Evolutionary conservation across 805 yeast genomes (phyloP).

Genomic region (Brettanomyces bruxellensis): DNA sequence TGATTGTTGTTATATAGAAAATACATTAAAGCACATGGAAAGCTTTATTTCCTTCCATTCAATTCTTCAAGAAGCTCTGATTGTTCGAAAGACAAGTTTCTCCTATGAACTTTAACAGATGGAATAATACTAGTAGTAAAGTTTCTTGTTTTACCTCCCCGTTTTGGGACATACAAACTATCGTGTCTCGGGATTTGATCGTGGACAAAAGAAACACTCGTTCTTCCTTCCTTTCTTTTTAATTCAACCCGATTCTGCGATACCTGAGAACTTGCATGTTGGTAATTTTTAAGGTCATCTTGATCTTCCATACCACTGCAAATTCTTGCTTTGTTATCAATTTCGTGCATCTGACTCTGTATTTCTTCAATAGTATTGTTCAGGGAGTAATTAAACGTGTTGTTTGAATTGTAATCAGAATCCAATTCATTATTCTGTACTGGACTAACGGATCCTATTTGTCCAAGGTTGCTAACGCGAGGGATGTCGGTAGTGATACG

Average conservation of each 20-base stretch:
- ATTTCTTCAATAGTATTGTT: conserved; percentile 26
- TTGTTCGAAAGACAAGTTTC: conserved; percentile 46
- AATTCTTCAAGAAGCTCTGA: conserved; percentile 38
- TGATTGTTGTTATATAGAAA: neutral
- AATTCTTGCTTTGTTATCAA: neutral
- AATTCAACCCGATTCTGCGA: neutral
- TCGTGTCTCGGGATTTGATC: conserved; percentile 6
- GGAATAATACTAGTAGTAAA: conserved; percentile 10
- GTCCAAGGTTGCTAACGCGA: neutral
- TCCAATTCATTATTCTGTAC: conserved; percentile 6
- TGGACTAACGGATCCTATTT: neutral
- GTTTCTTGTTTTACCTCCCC: conserved; percentile 5
- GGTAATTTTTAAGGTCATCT: neutral
- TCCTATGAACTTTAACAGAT: conserved; percentile 9
- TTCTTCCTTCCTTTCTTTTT: neutral
- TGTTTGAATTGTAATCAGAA: conserved; percentile 24
- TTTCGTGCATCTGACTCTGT: conserved; percentile 19
- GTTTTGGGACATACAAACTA: neutral
- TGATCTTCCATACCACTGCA: neutral
- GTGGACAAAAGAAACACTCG: neutral
- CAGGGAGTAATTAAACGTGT: conserved; percentile 23
- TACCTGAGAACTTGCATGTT: neutral
- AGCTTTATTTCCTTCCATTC: conserved; percentile 12
- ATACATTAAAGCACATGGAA: no score
- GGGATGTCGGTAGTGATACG: neutral